Evolutionary conservation across 2,329 filamentous ascomycete species (phyloP).

Genomic region (Colletotrichum cereale): DNA sequence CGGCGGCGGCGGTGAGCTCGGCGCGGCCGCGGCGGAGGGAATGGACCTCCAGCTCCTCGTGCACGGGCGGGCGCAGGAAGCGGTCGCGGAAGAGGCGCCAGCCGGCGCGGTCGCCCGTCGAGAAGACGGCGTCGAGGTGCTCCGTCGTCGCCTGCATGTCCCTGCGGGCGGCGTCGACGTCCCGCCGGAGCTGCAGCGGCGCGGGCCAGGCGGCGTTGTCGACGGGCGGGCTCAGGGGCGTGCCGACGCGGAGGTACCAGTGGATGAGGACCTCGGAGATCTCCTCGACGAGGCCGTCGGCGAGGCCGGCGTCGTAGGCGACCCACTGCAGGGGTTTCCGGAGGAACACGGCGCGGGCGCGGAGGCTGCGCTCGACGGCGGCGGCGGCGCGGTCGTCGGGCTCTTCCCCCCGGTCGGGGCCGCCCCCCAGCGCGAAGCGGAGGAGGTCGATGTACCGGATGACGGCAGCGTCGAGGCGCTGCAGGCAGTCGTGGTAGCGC

Average conservation of each 20-base stretch:
- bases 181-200: slow-evolving; percentile 4
- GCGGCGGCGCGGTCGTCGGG: neutral
- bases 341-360: slow-evolving; percentile 9
- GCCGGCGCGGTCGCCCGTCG: neutral
- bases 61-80: neutral
- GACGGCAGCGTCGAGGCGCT: slow-evolving; percentile 4
- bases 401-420: neutral
- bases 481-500: neutral
- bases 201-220: neutral
- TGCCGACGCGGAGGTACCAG: slow-evolving; percentile 13
- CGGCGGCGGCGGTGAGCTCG: slow-evolving; percentile 2
- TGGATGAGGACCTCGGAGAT: neutral
- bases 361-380: neutral
- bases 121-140: neutral
- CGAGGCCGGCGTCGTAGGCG: slow-evolving; percentile 12
- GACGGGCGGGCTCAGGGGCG: neutral
- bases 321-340: slow-evolving; percentile 3
- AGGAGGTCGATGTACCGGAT: neutral
- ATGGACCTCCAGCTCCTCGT: neutral
- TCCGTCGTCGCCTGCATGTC: slow-evolving; percentile 1
- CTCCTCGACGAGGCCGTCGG: slow-evolving; percentile 6
- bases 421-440: too few species aligned
- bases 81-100: neutral
- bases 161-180: neutral
- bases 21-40: neutral